phyloP scores from a whole-genome alignment of 1,284 basidiomycete genomes.

The Rhodotorula sp. region DNA sequence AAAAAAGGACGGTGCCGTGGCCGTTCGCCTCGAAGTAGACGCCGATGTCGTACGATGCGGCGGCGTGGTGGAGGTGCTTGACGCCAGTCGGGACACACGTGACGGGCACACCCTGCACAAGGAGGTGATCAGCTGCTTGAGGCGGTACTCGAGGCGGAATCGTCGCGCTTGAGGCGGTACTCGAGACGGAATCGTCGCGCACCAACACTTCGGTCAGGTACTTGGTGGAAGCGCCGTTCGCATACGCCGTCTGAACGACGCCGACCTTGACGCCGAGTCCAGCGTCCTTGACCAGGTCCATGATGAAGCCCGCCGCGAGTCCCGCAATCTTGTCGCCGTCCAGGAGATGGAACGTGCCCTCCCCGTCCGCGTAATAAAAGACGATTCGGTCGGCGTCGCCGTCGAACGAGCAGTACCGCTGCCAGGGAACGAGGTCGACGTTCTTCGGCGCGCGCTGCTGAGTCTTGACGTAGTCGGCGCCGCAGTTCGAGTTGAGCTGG shows the following conservation, averaged over 20 bases:
- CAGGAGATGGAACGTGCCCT: slow-evolving; percentile 76
- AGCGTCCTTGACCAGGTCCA: slow-evolving; percentile 79
- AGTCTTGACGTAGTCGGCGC: slow-evolving; percentile 97
- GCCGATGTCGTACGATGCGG: slow-evolving; percentile 87
- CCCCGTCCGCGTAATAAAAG: slow-evolving; percentile 78
- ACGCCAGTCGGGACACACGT: slow-evolving; percentile 96
- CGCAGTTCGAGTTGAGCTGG: slow-evolving; percentile 80
- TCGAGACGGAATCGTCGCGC: slow-evolving; percentile 40
- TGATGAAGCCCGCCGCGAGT: slow-evolving; percentile 87
- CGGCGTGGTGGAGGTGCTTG: slow-evolving; percentile 97
- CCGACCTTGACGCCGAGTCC: slow-evolving; percentile 81
- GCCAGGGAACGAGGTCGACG: slow-evolving; percentile 60
- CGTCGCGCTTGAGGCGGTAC: no score
- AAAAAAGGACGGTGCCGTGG: slow-evolving; percentile 96
- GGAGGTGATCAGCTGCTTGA: neutral
- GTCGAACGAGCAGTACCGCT: slow-evolving; percentile 88
- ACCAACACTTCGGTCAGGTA: slow-evolving; percentile 71
- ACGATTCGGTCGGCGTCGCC: slow-evolving; percentile 98
- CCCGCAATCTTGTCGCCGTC: slow-evolving; percentile 99
- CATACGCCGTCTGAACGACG: slow-evolving; percentile 98
- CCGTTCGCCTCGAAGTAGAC: slow-evolving; percentile 99
- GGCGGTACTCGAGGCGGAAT: slow-evolving; percentile 1
- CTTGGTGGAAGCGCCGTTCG: slow-evolving; percentile 94
- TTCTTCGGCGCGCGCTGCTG: slow-evolving; percentile 77
- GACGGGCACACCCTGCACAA: slow-evolving; percentile 75